phyloP scores from a whole-genome alignment of 2,329 filamentous ascomycete species.

The Fusarium phyllophilum region DNA sequence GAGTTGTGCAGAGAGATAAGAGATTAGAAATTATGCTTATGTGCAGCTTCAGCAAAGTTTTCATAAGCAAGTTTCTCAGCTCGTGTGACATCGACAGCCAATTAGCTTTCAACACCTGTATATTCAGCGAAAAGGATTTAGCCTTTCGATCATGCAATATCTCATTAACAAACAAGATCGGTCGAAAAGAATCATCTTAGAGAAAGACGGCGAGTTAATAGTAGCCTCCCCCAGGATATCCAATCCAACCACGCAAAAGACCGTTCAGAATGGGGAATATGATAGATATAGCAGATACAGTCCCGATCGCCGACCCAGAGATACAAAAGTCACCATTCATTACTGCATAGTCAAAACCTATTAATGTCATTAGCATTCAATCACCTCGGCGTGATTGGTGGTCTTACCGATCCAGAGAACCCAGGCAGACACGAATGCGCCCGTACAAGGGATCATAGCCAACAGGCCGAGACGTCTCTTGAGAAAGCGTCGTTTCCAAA shows the following conservation, averaged over 20 bases:
- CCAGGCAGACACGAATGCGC: background rate
- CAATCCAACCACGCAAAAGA: background rate
- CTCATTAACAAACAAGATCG: too few relatives aligned
- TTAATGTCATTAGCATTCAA: background rate
- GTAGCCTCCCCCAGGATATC: background rate
- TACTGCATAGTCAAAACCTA: background rate
- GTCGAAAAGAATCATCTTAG: background rate
- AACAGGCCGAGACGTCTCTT: background rate
- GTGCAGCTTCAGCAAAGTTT: background rate
- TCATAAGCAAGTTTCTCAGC: background rate
- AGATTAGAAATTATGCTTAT: background rate
- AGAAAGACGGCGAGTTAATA: background rate
- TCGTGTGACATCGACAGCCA: background rate
- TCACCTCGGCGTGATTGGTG: rapidly evolving
- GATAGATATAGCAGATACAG: background rate
- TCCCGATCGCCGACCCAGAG: background rate
- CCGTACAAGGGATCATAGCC: background rate
- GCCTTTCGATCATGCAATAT: rapidly evolving
- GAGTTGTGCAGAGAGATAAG: background rate
- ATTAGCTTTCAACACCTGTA: background rate
- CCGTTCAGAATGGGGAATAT: background rate
- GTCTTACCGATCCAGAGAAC: background rate
- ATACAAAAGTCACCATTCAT: background rate
- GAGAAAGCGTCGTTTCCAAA: background rate
- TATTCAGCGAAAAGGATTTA: too few relatives aligned